Conservation (phyloP, 2,329 filamentous ascomycete species). For the Penicillium janthinellum region DNA sequence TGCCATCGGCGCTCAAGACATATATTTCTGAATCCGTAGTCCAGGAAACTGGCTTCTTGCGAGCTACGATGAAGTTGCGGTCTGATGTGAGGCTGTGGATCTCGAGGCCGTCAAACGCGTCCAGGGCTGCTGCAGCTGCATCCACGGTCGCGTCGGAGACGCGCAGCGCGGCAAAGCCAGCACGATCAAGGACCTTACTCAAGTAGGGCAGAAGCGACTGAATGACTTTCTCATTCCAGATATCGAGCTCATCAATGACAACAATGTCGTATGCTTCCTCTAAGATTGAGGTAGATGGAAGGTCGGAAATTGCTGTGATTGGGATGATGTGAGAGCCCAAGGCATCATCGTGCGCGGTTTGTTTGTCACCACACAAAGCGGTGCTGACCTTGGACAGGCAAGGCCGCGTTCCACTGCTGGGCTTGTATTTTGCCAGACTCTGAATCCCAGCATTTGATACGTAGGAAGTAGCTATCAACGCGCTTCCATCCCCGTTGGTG, state of each 20-base stretch:
- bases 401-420: conserved; percentile 12
- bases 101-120: conserved; percentile 10
- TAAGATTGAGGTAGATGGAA: conserved; percentile 10
- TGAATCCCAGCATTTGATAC: conserved; percentile 7
- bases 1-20: conserved; percentile 9
- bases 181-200: conserved; percentile 8
- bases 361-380: conserved; percentile 8
- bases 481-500: conserved; percentile 16
- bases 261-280: conserved; percentile 17
- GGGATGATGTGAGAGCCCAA: conserved; percentile 7
- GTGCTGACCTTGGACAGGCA: conserved; percentile 14
- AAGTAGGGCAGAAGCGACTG: conserved; percentile 8
- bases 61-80: conserved; percentile 13
- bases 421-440: conserved; percentile 1
- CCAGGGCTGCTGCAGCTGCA: conserved; percentile 6
- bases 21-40: conserved; percentile 20
- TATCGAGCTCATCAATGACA: conserved; percentile 14
- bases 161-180: conserved; percentile 15
- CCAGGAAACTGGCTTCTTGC: conserved; percentile 15
- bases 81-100: conserved; percentile 15
- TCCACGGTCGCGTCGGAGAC: conserved; percentile 8
- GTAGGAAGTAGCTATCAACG: conserved; percentile 10
- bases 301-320: conserved; percentile 3
- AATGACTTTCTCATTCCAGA: conserved; percentile 10
- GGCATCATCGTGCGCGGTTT: not conserved